phyloP scores from a whole-genome alignment of 139 green algal species.

The Closterium sp. region DNA sequence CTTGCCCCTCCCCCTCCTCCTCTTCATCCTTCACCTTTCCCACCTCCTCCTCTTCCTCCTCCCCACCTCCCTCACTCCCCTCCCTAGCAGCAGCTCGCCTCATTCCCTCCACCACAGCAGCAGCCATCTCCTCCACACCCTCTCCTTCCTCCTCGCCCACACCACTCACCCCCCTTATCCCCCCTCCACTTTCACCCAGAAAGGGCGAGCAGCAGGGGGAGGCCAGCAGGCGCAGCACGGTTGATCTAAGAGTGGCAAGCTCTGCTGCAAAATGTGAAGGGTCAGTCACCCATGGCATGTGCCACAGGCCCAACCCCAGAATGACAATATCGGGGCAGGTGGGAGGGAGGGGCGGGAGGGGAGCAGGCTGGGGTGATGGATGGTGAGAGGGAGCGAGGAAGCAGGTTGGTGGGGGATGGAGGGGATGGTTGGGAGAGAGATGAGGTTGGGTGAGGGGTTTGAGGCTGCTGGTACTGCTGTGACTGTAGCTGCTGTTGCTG shows the following conservation, averaged over 20 bases:
- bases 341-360: neutral
- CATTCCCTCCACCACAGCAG: neutral
- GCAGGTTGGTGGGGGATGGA: too few relatives aligned
- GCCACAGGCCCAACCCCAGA: neutral
- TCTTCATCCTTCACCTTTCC: neutral
- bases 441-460: neutral
- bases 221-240: neutral
- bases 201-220: neutral
- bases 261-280: neutral
- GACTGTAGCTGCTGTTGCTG: neutral
- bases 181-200: too few relatives aligned
- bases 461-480: neutral
- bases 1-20: neutral
- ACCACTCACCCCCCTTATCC: neutral
- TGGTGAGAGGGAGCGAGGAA: too few relatives aligned
- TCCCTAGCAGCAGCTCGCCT: neutral
- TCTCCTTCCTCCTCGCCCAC: neutral
- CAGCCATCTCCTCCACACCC: neutral
- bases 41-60: neutral
- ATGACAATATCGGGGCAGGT: constrained; percentile 4
- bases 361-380: too few relatives aligned
- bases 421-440: neutral
- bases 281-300: constrained; percentile 17
- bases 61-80: neutral
- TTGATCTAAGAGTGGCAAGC: neutral